Evolutionary conservation across 2,329 filamentous ascomycete species (phyloP).

Genomic region (Cladosporium phlei): DNA sequence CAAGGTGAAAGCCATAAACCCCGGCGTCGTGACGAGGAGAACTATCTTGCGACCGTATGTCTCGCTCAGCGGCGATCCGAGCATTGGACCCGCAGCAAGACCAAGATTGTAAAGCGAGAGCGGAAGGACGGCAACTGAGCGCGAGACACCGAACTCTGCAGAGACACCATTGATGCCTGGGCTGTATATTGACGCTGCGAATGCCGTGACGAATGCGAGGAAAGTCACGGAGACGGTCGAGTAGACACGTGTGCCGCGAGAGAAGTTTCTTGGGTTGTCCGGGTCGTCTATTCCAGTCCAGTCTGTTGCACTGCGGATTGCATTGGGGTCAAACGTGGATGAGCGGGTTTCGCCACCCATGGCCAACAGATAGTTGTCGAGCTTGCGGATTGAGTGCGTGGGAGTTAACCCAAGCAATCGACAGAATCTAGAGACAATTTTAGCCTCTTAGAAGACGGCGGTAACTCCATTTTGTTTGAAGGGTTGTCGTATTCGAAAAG

Average conservation of each 20-base stretch:
- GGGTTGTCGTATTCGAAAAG: not conserved
- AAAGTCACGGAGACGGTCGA: slow-evolving; percentile 26
- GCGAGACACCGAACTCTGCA: slow-evolving; percentile 24
- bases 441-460: not conserved
- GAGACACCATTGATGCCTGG: slow-evolving; percentile 23
- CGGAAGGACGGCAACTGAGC: slow-evolving; percentile 31
- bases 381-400: too few species aligned
- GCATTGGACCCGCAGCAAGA: slow-evolving; percentile 34
- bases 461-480: not conserved
- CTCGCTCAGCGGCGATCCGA: slow-evolving; percentile 36
- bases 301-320: slow-evolving; percentile 16
- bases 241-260: slow-evolving; percentile 19
- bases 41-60: slow-evolving; percentile 34
- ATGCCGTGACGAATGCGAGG: slow-evolving; percentile 29
- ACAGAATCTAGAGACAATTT: not conserved
- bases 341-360: not conserved
- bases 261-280: slow-evolving; percentile 30
- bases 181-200: slow-evolving; percentile 30
- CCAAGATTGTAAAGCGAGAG: slow-evolving; percentile 36
- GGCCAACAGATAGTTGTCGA: not conserved
- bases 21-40: slow-evolving; percentile 32
- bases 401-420: not conserved
- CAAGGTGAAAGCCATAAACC: slow-evolving; percentile 34
- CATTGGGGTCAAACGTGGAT: not conserved
- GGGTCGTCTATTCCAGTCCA: slow-evolving; percentile 27